Evolutionary conservation across 257 asterid genomes (phyloP).

Genomic region (Capsicum baccatum): DNA sequence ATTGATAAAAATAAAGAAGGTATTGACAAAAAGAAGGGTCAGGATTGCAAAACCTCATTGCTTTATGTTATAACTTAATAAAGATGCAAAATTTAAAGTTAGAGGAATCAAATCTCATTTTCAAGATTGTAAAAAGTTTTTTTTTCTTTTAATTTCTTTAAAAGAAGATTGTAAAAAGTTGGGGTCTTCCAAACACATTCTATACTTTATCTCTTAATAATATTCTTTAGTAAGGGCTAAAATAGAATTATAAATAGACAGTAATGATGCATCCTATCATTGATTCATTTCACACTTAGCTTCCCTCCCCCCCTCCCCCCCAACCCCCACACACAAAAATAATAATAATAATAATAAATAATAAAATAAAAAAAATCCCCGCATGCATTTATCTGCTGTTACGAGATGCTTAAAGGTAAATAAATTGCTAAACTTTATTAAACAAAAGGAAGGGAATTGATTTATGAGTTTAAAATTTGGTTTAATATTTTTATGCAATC

Average conservation of each 20-base stretch:
- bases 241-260: slow-evolving; percentile 25
- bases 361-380: neutral
- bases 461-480: neutral
- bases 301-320: too few species aligned
- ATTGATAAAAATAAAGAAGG: neutral
- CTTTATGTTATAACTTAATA: slow-evolving; percentile 37
- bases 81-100: slow-evolving; percentile 46
- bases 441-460: neutral
- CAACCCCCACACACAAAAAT: too few species aligned
- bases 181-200: slow-evolving; percentile 33
- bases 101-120: slow-evolving; percentile 50
- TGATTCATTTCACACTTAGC: slow-evolving; percentile 9
- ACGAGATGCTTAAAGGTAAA: neutral
- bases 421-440: neutral
- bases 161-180: slow-evolving; percentile 34
- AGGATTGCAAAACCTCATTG: slow-evolving; percentile 31
- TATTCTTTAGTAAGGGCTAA: slow-evolving; percentile 33
- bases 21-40: neutral
- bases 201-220: slow-evolving; percentile 25
- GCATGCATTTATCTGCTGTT: neutral
- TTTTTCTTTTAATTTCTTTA: neutral
- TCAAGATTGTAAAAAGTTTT: slow-evolving; percentile 33
- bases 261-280: slow-evolving; percentile 10
- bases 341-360: too few species aligned
- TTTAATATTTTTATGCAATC: neutral